Percentiles rank a stretch among this genome's conserved stretches.
Evolutionary conservation across 2,329 filamentous ascomycete genomes (phyloP).

Genomic region (Pseudogymnoascus sp.): DNA sequence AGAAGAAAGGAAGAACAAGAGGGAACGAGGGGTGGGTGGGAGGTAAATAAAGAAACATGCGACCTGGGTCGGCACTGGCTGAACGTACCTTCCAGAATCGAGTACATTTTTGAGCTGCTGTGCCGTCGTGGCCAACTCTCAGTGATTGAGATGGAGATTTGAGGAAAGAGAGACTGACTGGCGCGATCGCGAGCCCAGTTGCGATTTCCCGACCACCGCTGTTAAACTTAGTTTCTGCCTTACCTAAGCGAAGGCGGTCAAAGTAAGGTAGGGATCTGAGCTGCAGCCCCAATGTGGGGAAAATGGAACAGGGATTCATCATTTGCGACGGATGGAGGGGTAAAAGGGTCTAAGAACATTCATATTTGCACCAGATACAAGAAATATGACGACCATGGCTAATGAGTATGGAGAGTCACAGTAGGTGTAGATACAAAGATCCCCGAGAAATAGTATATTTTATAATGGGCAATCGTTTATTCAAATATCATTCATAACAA

Average conservation of each 20-base stretch:
- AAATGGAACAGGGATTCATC: neutral
- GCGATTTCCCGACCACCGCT: neutral
- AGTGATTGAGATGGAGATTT: neutral
- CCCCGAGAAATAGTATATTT: neutral
- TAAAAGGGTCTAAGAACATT: neutral
- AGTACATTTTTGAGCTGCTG: conserved; percentile 1
- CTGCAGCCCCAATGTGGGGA: neutral
- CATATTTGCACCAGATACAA: neutral
- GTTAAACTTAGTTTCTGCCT: conserved; percentile 7
- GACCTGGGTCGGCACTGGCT: neutral
- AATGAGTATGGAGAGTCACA: neutral
- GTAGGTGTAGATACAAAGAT: neutral
- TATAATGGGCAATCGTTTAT: neutral
- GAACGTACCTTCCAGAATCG: conserved; percentile 6
- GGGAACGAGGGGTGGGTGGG: neutral
- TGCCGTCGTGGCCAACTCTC: conserved; percentile 2
- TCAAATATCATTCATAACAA: neutral
- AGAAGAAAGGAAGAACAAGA: neutral
- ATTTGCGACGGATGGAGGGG: neutral
- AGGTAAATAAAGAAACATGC: neutral
- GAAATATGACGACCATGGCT: neutral
- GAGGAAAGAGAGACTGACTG: conserved; percentile 3
- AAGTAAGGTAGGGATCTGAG: neutral
- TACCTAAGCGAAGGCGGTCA: conserved; percentile 7
- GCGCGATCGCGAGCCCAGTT: neutral